Evolutionary conservation across 2,329 filamentous ascomycete genomes (phyloP).

Genomic region (Penicillium sp.): DNA sequence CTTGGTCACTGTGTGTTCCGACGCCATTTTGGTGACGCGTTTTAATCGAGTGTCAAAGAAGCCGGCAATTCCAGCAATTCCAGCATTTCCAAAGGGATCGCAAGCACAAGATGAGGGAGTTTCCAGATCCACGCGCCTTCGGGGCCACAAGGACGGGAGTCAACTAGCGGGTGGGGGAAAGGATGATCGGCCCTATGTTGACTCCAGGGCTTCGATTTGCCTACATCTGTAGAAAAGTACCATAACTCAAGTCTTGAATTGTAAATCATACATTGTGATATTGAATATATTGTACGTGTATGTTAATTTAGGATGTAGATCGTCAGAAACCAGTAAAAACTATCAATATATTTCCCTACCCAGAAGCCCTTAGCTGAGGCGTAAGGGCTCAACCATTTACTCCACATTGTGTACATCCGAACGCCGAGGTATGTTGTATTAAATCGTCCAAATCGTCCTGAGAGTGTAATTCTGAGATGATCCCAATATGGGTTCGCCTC

Average conservation of each 20-base stretch:
- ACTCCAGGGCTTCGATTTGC: neutral
- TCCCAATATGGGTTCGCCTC: neutral
- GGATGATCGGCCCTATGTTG: conserved; percentile 11
- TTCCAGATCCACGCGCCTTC: conserved; percentile 25
- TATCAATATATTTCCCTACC: neutral
- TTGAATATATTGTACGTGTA: neutral
- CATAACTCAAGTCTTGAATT: neutral
- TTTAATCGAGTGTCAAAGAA: conserved; percentile 4
- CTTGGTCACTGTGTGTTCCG: conserved; percentile 45
- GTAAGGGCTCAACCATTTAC: neutral
- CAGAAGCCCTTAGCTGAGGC: neutral
- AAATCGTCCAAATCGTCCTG: neutral
- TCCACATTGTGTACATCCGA: conserved; percentile 1
- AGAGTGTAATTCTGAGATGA: neutral
- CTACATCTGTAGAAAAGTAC: neutral
- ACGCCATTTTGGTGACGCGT: conserved; percentile 36
- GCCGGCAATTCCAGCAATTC: conserved; percentile 5
- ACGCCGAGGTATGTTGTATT: neutral
- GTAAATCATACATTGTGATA: neutral
- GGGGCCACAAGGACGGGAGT: conserved; percentile 7
- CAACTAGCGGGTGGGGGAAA: conserved; percentile 16
- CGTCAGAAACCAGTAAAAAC: neutral
- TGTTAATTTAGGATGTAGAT: neutral
- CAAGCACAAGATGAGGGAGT: conserved; percentile 3
- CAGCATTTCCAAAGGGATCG: conserved; percentile 14